Evolutionary conservation across 257 asterid species (phyloP).

Genomic region (Asclepias syriaca): DNA sequence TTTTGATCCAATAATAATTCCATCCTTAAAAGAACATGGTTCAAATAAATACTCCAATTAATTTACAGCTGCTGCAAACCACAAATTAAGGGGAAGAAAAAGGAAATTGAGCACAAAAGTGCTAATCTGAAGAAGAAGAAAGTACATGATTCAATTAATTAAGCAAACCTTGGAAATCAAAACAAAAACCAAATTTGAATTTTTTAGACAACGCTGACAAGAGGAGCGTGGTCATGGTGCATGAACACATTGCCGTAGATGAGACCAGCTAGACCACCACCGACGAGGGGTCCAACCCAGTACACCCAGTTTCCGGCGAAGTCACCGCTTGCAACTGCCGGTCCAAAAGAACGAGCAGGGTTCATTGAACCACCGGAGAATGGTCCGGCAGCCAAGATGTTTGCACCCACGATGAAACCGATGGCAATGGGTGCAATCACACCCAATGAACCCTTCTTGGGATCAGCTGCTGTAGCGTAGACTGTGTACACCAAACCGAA

Average conservation of each 20-base stretch:
- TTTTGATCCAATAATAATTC: neutral
- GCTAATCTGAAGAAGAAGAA: neutral
- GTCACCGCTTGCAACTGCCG: conserved; percentile 63
- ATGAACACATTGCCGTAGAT: conserved; percentile 54
- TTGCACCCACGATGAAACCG: conserved; percentile 88
- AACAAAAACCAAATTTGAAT: neutral
- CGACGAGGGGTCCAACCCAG: conserved; percentile 88
- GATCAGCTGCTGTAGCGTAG: conserved; percentile 86
- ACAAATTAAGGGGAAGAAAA: neutral
- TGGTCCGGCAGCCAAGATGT: conserved; percentile 89
- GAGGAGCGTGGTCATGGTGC: conserved; percentile 49
- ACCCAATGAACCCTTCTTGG: conserved; percentile 80
- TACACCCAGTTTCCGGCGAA: conserved; percentile 64
- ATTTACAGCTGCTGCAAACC: conserved; percentile 32
- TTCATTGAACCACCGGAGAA: conserved; percentile 98
- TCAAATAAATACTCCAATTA: neutral
- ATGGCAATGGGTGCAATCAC: conserved; percentile 86
- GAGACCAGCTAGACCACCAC: conserved; percentile 82
- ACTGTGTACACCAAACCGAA: conserved; percentile 88
- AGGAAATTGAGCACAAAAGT: conserved; percentile 11
- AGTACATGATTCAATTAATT: conserved; percentile 5
- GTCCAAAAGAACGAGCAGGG: conserved; percentile 91
- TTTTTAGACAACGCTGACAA: conserved; percentile 38
- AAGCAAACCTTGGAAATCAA: neutral
- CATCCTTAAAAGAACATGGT: neutral